Base-by-base conservation (phyloP, 2,329 filamentous ascomycete species). In the Pseudocercospora eumusae region DNA sequence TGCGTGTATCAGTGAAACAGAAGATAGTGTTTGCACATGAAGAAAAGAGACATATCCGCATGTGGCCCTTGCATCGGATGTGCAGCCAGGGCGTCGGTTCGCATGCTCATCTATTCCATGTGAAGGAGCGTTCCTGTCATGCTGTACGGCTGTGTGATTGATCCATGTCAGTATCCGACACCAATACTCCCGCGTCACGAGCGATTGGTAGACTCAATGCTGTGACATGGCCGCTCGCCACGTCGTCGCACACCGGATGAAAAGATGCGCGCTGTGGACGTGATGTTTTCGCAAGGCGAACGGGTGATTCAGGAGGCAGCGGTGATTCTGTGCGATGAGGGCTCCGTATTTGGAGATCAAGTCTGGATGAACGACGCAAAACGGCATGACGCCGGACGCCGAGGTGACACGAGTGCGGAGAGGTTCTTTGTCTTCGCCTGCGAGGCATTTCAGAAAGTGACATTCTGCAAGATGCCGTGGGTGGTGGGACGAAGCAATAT, bases 391-490 rank as follows among this genome's bases (percentile, higher is more conserved):
- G 23, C 36, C 52, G 20, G 18, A 45, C 23, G 55, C 40, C 55
- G 25, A 28, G 13, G 61, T 63, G 23, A n/a, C 44, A 57, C 61
- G 47, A 52, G 31, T 45, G 52, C 33, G 57, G 54, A 60, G 61
- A 54, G 27, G 47, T 54, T 44, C 57, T 57, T 54, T 53, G 57
- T 57, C 28, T 49, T 52, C 42, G 61, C 57, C 11, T 60, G 53
- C 52, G 33, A 45, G 27, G 25, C 49, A 49, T 21, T 11, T 25
- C n/a, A 33, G 21, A 57, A 33, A 62, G 40, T 63, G 61, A 63
- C 61, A 63, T 57, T 56, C 59, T 49, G 53, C 45, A 36, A 54
- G 52, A 54, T 57, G 21, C 61, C 61, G 61, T 42, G 57, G 49
- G 10, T 28, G 53, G 61, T 59, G 18, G 52, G 31, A 63, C 53